These are phyloP conservation scores for Malus hybrid DNA, from an alignment of 331 rosid species.

Conservation along the genomic window DNA sequence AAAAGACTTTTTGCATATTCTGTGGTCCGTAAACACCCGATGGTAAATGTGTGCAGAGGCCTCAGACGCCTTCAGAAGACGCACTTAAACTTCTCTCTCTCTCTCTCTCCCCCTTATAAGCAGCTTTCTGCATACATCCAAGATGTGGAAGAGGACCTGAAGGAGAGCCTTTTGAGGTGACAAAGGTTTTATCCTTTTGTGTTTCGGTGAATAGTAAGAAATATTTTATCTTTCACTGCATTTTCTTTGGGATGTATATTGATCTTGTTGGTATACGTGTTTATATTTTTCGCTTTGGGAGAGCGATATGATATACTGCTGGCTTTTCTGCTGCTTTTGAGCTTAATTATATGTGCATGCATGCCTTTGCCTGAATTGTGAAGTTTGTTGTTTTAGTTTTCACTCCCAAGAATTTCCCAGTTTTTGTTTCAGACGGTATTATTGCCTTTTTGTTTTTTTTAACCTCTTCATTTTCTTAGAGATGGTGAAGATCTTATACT, in stretches of 20 bases:
- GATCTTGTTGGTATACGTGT: not conserved
- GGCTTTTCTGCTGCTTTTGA: conserved; percentile 3
- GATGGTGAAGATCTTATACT: not conserved
- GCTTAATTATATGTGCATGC: conserved; percentile 45
- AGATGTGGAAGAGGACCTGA: conserved; percentile 18
- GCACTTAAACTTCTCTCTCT: conserved; percentile 13
- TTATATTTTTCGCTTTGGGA: conserved; percentile 18
- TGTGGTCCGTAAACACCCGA: conserved; percentile 49
- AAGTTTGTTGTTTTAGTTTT: conserved; percentile 13
- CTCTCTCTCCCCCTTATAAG: not conserved
- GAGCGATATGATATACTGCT: not conserved
- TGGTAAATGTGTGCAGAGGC: conserved; percentile 21
- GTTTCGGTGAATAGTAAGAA: not conserved
- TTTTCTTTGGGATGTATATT: not conserved
- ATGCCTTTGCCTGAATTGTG: conserved; percentile 11
- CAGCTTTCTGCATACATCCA: conserved; percentile 12
- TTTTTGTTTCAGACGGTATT: not conserved
- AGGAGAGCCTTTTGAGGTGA: conserved; percentile 17
- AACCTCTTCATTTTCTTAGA: not conserved
- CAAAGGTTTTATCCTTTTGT: not conserved
- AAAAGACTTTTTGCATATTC: conserved; percentile 23
- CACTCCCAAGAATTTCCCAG: conserved; percentile 8
- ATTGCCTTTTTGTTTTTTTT: not conserved
- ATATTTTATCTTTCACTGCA: conserved; percentile 1
- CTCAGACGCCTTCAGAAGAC: conserved; percentile 34